These are phyloP conservation scores for Bremia lactucae DNA, from an alignment of 352 stramenopile species.

Conservation along the genomic window DNA sequence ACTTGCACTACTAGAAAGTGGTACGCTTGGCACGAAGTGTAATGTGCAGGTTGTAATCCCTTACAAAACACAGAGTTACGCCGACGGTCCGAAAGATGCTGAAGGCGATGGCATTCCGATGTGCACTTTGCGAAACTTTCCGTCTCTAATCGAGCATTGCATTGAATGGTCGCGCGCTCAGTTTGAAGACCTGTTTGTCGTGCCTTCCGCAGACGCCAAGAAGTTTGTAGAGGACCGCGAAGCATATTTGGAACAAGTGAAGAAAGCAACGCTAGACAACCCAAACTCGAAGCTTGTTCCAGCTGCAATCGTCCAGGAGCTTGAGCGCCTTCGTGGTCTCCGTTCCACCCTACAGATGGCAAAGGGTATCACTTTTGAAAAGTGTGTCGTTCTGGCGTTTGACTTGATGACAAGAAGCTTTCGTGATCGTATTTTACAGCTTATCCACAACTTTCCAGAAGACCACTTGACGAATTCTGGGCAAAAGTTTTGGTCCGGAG, in stretches of 20 bases:
- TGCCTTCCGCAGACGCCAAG: slow-evolving; percentile 68
- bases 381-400: slow-evolving; percentile 58
- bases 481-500: slow-evolving; percentile 79
- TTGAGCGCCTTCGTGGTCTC: slow-evolving; percentile 54
- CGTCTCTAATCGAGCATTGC: slow-evolving; percentile 92
- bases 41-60: slow-evolving; percentile 90
- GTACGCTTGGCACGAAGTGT: slow-evolving; percentile 97
- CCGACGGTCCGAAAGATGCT: slow-evolving; percentile 90
- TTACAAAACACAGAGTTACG: slow-evolving; percentile 91
- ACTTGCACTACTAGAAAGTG: slow-evolving; percentile 93
- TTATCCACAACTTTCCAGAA: slow-evolving; percentile 78
- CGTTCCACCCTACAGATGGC: slow-evolving; percentile 44
- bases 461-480: slow-evolving; percentile 74
- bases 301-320: slow-evolving; percentile 57
- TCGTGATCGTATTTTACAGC: slow-evolving; percentile 84
- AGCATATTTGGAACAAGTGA: slow-evolving; percentile 69
- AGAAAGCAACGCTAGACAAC: slow-evolving; percentile 58
- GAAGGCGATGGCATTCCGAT: slow-evolving; percentile 98
- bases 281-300: slow-evolving; percentile 56
- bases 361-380: slow-evolving; percentile 50
- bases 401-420: slow-evolving; percentile 73
- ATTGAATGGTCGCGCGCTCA: slow-evolving; percentile 96
- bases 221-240: slow-evolving; percentile 73
- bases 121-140: slow-evolving; percentile 99
- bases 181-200: slow-evolving; percentile 81